Evolutionary conservation across 2,329 filamentous ascomycete species (phyloP).

Genomic region (Pestalotiopsis sp.): DNA sequence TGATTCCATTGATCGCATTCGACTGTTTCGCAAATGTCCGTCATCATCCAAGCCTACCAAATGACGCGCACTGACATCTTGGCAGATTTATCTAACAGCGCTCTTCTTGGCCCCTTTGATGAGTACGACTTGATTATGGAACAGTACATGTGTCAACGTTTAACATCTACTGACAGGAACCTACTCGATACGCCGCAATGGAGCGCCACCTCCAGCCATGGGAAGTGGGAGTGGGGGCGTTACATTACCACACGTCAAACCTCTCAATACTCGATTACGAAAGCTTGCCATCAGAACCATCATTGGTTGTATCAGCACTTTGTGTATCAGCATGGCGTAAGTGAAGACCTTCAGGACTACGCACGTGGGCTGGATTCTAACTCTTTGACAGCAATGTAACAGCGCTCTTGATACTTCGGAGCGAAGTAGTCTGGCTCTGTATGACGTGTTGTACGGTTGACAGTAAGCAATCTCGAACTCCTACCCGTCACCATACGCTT

Average conservation of each 20-base stretch:
- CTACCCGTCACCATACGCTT: background rate
- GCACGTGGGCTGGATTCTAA: background rate
- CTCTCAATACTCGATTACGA: background rate
- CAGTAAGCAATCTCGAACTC: background rate
- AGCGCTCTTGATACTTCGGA: background rate
- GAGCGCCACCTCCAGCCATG: background rate
- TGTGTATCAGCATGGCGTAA: background rate
- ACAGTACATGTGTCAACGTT: too few relatives aligned
- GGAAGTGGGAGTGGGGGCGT: background rate
- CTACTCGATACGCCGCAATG: background rate
- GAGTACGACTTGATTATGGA: too few relatives aligned
- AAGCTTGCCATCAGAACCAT: background rate
- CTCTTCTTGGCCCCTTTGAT: background rate
- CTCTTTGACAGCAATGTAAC: background rate
- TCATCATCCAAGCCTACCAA: background rate
- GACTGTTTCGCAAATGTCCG: background rate
- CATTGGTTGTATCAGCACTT: background rate
- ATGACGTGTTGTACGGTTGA: background rate
- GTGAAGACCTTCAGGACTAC: background rate
- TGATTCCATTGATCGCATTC: background rate
- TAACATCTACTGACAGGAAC: background rate
- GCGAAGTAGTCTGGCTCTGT: background rate
- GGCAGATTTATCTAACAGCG: background rate
- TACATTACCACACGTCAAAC: background rate
- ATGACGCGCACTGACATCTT: background rate